These are phyloP conservation scores for Rostrohypoxylon terebratum DNA, from an alignment of 495 filamentous ascomycete genomes.

Conservation along the genomic window DNA sequence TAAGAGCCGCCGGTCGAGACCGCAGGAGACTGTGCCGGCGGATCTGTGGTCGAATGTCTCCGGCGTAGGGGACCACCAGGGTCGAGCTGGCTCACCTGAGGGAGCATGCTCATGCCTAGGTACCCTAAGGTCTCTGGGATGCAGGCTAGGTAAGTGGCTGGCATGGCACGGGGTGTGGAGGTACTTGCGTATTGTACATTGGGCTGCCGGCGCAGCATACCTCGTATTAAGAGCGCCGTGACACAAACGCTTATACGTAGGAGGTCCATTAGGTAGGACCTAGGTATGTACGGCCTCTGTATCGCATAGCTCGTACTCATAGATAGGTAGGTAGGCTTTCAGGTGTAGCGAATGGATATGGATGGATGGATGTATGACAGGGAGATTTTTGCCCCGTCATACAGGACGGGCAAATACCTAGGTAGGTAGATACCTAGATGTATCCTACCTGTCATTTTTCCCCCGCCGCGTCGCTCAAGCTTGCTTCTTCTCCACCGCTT, in stretches of 20 bases:
- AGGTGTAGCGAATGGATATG: too few species aligned
- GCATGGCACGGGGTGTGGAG: background rate
- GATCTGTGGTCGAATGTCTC: conserved; percentile 31
- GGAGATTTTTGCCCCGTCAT: too few species aligned
- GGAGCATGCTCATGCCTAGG: too few species aligned
- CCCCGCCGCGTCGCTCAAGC: too few species aligned
- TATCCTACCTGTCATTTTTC: background rate
- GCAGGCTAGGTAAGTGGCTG: too few species aligned
- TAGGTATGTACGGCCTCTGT: background rate
- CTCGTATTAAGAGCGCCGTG: conserved; percentile 25
- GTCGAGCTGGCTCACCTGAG: conserved; percentile 1
- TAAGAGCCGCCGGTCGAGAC: conserved; percentile 36
- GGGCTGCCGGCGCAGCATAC: conserved; percentile 23
- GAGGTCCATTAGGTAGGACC: too few species aligned
- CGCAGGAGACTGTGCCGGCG: conserved; percentile 27
- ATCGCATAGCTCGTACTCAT: background rate
- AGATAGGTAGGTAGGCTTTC: background rate
- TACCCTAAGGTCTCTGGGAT: too few species aligned
- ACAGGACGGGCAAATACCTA: too few species aligned
- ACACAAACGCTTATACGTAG: background rate
- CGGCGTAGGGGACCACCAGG: conserved; percentile 7
- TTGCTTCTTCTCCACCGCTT: background rate
- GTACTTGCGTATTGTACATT: background rate
- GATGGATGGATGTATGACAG: too few species aligned
- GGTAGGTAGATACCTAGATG: too few species aligned